Evolutionary conservation across 805 yeast genomes (phyloP).

Genomic region (Saccharomycopsis sp.): DNA sequence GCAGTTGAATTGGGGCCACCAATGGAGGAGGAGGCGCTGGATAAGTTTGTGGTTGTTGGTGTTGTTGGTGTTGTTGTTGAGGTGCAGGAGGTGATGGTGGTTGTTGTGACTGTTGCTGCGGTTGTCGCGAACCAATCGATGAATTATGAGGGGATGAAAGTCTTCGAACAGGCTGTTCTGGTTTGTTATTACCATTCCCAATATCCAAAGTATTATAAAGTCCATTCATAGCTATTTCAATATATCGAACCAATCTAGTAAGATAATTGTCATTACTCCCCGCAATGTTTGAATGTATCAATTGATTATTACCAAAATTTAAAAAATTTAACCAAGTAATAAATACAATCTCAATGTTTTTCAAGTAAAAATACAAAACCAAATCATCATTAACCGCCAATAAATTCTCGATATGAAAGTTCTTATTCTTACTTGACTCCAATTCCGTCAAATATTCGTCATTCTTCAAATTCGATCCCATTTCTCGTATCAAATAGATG

Average conservation of each 20-base stretch:
- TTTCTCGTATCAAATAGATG: slow-evolving; percentile 22
- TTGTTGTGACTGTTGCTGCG: slow-evolving; percentile 3
- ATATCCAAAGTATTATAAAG: slow-evolving; percentile 15
- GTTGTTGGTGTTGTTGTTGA: slow-evolving; percentile 19
- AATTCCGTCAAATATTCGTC: slow-evolving; percentile 11
- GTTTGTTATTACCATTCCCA: not conserved
- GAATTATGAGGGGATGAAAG: not conserved
- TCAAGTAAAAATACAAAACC: slow-evolving; percentile 19
- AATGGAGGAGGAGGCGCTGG: slow-evolving; percentile 26
- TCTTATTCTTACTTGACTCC: slow-evolving; percentile 1
- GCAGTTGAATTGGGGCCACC: not conserved
- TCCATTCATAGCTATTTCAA: slow-evolving; percentile 16
- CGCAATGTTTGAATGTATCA: slow-evolving; percentile 10
- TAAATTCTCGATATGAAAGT: slow-evolving; percentile 8
- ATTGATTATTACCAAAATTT: slow-evolving; percentile 19
- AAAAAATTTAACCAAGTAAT: slow-evolving; percentile 21
- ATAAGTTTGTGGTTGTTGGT: slow-evolving; percentile 22
- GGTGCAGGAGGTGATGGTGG: slow-evolving; percentile 6
- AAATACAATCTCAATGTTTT: slow-evolving; percentile 19
- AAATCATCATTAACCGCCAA: slow-evolving; percentile 12
- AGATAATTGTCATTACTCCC: slow-evolving; percentile 13
- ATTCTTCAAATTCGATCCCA: slow-evolving; percentile 17
- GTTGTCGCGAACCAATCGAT: slow-evolving; percentile 2
- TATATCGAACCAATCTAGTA: slow-evolving; percentile 15
- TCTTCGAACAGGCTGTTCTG: not conserved